A percentile compares a stretch with the other conserved stretches of the same genome.
These are phyloP conservation scores for Microcyclospora pomicola DNA, from an alignment of 2,329 filamentous ascomycete species.

Conservation along the genomic window DNA sequence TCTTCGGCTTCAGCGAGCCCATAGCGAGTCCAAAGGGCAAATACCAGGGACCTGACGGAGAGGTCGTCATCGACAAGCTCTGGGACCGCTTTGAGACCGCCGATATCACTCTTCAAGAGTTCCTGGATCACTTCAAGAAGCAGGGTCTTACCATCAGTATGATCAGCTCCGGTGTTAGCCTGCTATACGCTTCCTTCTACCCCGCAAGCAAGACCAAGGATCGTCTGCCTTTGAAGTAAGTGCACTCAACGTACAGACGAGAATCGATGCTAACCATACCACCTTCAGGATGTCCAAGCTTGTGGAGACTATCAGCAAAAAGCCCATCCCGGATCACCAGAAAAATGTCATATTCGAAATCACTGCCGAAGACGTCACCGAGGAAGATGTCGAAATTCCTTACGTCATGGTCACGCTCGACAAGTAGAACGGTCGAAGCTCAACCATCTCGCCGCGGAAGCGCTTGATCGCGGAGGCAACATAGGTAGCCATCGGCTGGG, in stretches of 20 bases:
- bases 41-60: slow-evolving; percentile 66
- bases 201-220: slow-evolving; percentile 71
- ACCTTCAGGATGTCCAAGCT: slow-evolving; percentile 64
- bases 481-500: too few relatives aligned
- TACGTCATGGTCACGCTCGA: slow-evolving; percentile 80
- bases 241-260: slow-evolving; percentile 12
- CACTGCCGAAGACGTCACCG: slow-evolving; percentile 74
- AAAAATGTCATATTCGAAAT: slow-evolving; percentile 96
- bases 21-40: slow-evolving; percentile 86
- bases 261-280: slow-evolving; percentile 13
- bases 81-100: slow-evolving; percentile 94
- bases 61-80: slow-evolving; percentile 80
- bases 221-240: slow-evolving; percentile 55
- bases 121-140: slow-evolving; percentile 67
- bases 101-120: slow-evolving; percentile 71
- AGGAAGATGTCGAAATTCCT: slow-evolving; percentile 91
- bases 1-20: slow-evolving; percentile 97
- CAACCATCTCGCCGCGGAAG: too few relatives aligned
- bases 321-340: slow-evolving; percentile 78
- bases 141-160: slow-evolving; percentile 75
- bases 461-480: too few relatives aligned
- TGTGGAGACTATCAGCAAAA: slow-evolving; percentile 80
- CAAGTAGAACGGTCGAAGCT: slow-evolving; percentile 20
- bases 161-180: slow-evolving; percentile 92
- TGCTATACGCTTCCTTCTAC: slow-evolving; percentile 91